These are phyloP conservation scores for Albizia julibrissin DNA, from an alignment of 306 rosid species.

Conservation along the genomic window DNA sequence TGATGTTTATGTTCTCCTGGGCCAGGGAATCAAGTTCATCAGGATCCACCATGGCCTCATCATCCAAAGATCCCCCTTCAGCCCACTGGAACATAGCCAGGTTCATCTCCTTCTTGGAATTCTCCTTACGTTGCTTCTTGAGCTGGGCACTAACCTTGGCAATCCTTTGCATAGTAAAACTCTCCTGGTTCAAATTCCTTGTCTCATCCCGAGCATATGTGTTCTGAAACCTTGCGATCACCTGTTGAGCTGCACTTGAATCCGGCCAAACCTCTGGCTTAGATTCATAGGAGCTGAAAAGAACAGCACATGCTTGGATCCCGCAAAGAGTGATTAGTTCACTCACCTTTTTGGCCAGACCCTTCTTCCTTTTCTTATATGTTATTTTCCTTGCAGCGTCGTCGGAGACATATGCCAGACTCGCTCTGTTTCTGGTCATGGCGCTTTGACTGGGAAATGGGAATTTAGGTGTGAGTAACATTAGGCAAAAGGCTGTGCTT, in stretches of 20 bases:
- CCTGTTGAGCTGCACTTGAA: constrained; percentile 14
- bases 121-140: constrained; percentile 21
- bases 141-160: constrained; percentile 27
- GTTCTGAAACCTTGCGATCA: constrained; percentile 15
- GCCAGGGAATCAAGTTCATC: neutral
- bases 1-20: neutral
- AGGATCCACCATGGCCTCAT: neutral
- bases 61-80: neutral
- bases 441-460: neutral
- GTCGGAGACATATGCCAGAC: constrained; percentile 42
- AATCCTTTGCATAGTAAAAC: constrained; percentile 30
- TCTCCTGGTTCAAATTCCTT: constrained; percentile 39
- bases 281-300: constrained; percentile 48
- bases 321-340: constrained; percentile 65
- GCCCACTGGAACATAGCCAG: neutral
- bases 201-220: constrained; percentile 3
- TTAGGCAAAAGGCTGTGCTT: neutral
- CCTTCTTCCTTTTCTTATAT: constrained; percentile 63
- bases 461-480: neutral
- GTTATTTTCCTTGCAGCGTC: constrained; percentile 58
- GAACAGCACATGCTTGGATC: constrained; percentile 57
- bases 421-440: constrained; percentile 66
- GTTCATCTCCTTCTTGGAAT: neutral
- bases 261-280: constrained; percentile 56
- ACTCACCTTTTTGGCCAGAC: constrained; percentile 55